Evolutionary conservation across 345 rosid species (phyloP).

Genomic region (Ricinus communis): DNA sequence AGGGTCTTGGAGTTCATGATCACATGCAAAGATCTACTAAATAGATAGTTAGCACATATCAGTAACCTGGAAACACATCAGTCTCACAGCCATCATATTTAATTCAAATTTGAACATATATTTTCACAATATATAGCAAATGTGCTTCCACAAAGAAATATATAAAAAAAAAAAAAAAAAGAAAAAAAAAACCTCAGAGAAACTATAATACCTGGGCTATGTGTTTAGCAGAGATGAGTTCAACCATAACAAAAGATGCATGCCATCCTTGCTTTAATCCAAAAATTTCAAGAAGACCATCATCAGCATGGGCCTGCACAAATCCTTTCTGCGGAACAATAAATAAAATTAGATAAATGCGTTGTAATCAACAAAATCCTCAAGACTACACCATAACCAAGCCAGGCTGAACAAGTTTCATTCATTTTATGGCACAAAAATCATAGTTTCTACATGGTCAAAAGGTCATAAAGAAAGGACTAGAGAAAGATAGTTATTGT

Average conservation of each 20-base stretch:
- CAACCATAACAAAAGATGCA: constrained; percentile 98
- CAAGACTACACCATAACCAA: background rate
- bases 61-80: background rate
- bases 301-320: constrained; percentile 91
- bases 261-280: constrained; percentile 99
- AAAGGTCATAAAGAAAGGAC: background rate
- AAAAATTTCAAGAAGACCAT: constrained; percentile 91
- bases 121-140: background rate
- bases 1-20: too few species aligned
- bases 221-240: constrained; percentile 97
- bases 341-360: background rate
- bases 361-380: constrained; percentile 7
- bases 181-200: background rate
- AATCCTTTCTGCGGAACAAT: constrained; percentile 67
- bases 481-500: background rate
- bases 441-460: background rate
- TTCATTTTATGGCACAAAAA: background rate
- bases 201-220: constrained; percentile 75
- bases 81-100: background rate
- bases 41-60: background rate
- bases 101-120: background rate
- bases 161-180: too few species aligned
- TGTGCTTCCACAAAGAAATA: background rate
- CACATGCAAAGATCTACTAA: too few species aligned
- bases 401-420: constrained; percentile 1